A percentile compares a stretch with the other conserved stretches of the same genome.
These are phyloP conservation scores for Canavalia ensiformis DNA, from an alignment of 306 rosid species.

Conservation along the genomic window DNA sequence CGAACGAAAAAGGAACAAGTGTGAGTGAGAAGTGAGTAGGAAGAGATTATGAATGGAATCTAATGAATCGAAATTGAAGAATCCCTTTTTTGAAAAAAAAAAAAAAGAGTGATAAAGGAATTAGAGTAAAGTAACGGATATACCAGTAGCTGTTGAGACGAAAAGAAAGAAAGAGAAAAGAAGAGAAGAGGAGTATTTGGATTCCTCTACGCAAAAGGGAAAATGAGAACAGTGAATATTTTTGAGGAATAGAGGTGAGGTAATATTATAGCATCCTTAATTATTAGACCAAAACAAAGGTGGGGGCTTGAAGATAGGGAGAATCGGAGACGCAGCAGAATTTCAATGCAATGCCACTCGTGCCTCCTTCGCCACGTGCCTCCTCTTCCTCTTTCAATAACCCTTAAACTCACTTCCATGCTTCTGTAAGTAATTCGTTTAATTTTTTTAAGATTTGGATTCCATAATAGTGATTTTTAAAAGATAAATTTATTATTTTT, in stretches of 20 bases:
- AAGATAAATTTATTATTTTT: no score
- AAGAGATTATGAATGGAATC: constrained; percentile 57
- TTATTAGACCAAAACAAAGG: neutral
- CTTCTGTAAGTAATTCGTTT: no score
- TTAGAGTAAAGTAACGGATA: constrained; percentile 41
- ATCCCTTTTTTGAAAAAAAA: neutral
- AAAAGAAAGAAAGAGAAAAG: constrained; percentile 10
- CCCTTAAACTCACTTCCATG: constrained; percentile 9
- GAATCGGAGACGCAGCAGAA: constrained; percentile 45
- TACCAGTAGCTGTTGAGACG: constrained; percentile 38
- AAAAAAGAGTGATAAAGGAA: constrained; percentile 29
- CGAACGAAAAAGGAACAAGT: neutral
- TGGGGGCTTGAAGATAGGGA: constrained; percentile 30
- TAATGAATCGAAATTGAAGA: constrained; percentile 59
- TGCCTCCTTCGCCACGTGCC: constrained; percentile 56
- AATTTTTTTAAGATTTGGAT: no score
- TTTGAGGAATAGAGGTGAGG: neutral
- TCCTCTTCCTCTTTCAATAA: constrained; percentile 47
- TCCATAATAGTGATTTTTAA: no score
- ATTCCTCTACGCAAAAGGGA: constrained; percentile 62
- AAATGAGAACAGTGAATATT: constrained; percentile 44
- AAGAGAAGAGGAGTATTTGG: constrained; percentile 46
- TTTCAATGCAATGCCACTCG: constrained; percentile 16
- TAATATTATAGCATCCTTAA: neutral
- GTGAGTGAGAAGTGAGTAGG: constrained; percentile 48